These are phyloP conservation scores for Botryotinia narcissicola DNA, from an alignment of 2,329 filamentous ascomycete genomes.

Conservation along the genomic window DNA sequence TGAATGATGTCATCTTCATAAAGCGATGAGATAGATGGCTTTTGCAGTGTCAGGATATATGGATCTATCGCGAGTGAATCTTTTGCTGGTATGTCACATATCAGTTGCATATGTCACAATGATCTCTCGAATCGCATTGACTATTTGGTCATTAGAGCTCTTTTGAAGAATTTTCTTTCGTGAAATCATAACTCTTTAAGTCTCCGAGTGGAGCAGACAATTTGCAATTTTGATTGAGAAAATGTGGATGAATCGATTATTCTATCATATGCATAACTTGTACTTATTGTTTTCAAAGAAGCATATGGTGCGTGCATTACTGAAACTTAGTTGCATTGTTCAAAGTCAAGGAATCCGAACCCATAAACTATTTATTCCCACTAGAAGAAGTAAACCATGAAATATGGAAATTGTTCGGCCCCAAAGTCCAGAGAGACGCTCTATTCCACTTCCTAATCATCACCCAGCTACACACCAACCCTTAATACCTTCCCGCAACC, in stretches of 20 bases:
- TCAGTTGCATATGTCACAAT: not conserved
- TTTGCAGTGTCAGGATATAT: no score
- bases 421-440: not conserved
- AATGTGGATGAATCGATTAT: not conserved
- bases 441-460: no score
- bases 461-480: not conserved
- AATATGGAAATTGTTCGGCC: not conserved
- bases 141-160: no score
- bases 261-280: not conserved
- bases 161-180: not conserved
- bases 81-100: no score
- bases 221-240: accelerated
- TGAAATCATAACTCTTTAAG: not conserved
- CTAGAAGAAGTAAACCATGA: not conserved
- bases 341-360: not conserved
- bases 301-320: not conserved
- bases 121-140: not conserved
- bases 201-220: not conserved
- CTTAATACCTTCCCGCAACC: not conserved
- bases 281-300: not conserved
- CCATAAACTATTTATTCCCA: not conserved
- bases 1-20: no score
- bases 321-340: not conserved
- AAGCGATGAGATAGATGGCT: no score
- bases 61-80: no score